Conservation (phyloP, 129 eudicot species). For the Rutidosis leptorrhynchoides region DNA sequence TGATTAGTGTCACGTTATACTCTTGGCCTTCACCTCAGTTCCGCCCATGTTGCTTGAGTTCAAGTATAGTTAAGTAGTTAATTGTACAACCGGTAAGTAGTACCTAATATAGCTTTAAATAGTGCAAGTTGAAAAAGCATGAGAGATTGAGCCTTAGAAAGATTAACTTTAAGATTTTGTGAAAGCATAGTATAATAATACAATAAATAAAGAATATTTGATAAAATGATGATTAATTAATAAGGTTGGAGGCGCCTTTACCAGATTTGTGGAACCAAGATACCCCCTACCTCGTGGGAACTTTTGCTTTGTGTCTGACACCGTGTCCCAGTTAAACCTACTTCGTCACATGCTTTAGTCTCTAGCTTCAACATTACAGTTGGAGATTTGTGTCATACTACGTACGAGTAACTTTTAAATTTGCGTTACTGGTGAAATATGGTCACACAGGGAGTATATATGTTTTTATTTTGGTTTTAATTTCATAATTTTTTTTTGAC, state of each 20-base stretch:
- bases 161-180: constrained; percentile 5
- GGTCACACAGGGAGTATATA: no score
- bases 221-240: constrained; percentile 14
- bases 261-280: constrained; percentile 25
- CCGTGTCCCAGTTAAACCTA: neutral
- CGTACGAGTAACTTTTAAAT: neutral
- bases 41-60: no score
- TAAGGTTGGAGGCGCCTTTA: constrained; percentile 17
- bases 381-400: neutral
- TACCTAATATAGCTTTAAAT: neutral
- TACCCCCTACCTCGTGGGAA: constrained; percentile 29
- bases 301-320: constrained; percentile 10
- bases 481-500: no score
- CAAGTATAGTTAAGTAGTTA: neutral
- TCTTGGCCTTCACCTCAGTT: no score
- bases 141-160: constrained; percentile 26
- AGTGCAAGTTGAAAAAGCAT: constrained; percentile 24
- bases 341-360: constrained; percentile 14
- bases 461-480: no score
- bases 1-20: no score
- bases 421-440: neutral
- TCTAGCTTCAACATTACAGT: neutral
- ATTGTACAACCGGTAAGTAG: neutral
- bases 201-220: constrained; percentile 31
- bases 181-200: no score